These are phyloP conservation scores for Xerocomellus chrysenteron DNA, from an alignment of 768 basidiomycete genomes.

Conservation along the genomic window DNA sequence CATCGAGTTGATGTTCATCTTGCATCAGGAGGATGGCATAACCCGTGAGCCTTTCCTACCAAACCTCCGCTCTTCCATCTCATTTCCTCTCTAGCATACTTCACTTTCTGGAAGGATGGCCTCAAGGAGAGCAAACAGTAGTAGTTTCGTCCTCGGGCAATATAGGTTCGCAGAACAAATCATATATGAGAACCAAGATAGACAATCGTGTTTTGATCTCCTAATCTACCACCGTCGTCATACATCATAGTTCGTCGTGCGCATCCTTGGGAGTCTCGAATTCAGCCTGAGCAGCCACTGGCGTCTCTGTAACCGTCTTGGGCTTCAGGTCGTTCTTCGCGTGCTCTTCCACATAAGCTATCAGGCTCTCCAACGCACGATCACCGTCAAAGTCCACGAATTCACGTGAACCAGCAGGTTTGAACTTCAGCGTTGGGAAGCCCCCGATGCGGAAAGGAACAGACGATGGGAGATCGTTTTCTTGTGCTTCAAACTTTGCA, in stretches of 20 bases:
- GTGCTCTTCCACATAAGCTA: slow-evolving; percentile 79
- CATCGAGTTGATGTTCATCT: slow-evolving; percentile 8
- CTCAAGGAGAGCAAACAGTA: slow-evolving; percentile 77
- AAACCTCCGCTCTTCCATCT: background rate
- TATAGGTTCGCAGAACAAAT: slow-evolving; percentile 12
- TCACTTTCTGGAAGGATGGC: slow-evolving; percentile 97
- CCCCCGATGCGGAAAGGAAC: slow-evolving; percentile 83
- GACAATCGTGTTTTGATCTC: slow-evolving; percentile 17
- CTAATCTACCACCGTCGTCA: slow-evolving; percentile 12
- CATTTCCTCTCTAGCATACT: slow-evolving; percentile 56
- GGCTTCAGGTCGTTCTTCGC: slow-evolving; percentile 70
- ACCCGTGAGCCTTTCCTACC: slow-evolving; percentile 58
- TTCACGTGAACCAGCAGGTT: slow-evolving; percentile 79
- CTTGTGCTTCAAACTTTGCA: slow-evolving; percentile 94
- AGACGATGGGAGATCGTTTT: slow-evolving; percentile 92
- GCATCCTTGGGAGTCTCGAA: slow-evolving; percentile 26
- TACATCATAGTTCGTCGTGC: slow-evolving; percentile 32
- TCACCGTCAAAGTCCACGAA: slow-evolving; percentile 96
- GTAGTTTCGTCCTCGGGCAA: slow-evolving; percentile 4
- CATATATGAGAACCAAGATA: slow-evolving; percentile 22
- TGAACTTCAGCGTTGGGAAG: slow-evolving; percentile 97
- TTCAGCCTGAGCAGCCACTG: slow-evolving; percentile 22
- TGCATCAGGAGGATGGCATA: slow-evolving; percentile 64
- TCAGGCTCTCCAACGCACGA: slow-evolving; percentile 79
- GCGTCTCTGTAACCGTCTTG: slow-evolving; percentile 21